Base-by-base conservation (phyloP, 805 yeast species). In the Brettanomyces anomalus region DNA sequence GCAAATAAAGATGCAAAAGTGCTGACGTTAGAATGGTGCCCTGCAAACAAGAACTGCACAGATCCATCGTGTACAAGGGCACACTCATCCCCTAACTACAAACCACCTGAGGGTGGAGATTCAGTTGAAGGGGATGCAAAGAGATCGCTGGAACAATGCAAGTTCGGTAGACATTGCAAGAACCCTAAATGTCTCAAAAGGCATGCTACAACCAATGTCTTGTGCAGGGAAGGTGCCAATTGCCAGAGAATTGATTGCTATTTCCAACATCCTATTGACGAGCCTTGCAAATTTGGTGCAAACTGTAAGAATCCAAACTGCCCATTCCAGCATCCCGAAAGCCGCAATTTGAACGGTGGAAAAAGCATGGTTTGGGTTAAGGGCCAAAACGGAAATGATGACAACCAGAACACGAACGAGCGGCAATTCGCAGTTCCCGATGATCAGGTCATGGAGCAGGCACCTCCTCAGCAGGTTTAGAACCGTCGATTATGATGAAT, bases 171-270 rank as follows among this genome's bases (percentile, higher is more conserved):
- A 8, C 69, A 74, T 46, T 88, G 97, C 64, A 81, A 87, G 36
- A 86, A 86, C 56, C 75, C 71, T 51, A 73, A 71, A 53, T 88
- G 97, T 64, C 81, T 83, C 46, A 83, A 75, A 60, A 77, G 97
- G 65, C 97, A 88, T 63, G 94, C 96, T 2, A 72, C 77, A 15
- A 70, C 85, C 7, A 70, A 75, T 6, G 76, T 79, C 24, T 63
- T 85, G 47, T 88, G 97, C 60, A 85, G 95, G 57, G 85, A 80
- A 26, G 96, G 96, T 20, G 74, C 76, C 21, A 71, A 70, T 39
- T 88, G 97, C 67, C 72, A 76, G 16, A 77, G 95, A 61, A 67
- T 77, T 39, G 93, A 88, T 60, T 88, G 97, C 65, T 69, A 73
- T 40, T 88, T 86, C 61, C 72, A 83, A 17, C 97, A 88, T 61